phyloP scores from a whole-genome alignment of 108 stramenopile genomes.

The Cyclotella cryptica region DNA sequence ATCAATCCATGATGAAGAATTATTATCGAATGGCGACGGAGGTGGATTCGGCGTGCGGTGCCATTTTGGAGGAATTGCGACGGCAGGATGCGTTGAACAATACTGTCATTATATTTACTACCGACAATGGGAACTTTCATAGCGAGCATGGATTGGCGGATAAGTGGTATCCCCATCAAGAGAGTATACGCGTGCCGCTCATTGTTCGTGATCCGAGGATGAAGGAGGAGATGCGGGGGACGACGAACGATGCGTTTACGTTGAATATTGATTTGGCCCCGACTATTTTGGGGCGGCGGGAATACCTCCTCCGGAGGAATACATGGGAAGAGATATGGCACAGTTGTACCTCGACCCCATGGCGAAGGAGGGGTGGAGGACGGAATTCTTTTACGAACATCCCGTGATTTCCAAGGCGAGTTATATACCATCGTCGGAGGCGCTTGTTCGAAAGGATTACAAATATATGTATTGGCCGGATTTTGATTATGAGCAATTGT shows the following conservation, averaged over 20 bases:
- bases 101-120: slow-evolving; percentile 85
- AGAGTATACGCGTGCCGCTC: slow-evolving; percentile 80
- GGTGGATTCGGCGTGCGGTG: slow-evolving; percentile 52
- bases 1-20: slow-evolving; percentile 77
- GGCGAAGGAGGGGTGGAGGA: slow-evolving; percentile 47
- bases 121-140: slow-evolving; percentile 88
- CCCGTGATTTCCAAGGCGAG: slow-evolving; percentile 24
- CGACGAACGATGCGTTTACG: slow-evolving; percentile 71
- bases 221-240: slow-evolving; percentile 59
- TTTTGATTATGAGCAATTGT: slow-evolving; percentile 74
- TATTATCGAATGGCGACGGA: slow-evolving; percentile 74
- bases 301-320: slow-evolving; percentile 55
- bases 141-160: slow-evolving; percentile 58
- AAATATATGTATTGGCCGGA: slow-evolving; percentile 86
- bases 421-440: slow-evolving; percentile 47
- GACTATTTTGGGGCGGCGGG: slow-evolving; percentile 78
- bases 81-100: slow-evolving; percentile 61
- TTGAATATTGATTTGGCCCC: slow-evolving; percentile 83
- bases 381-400: slow-evolving; percentile 69
- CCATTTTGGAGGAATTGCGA: slow-evolving; percentile 64
- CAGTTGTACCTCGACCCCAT: slow-evolving; percentile 59
- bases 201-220: slow-evolving; percentile 86
- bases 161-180: slow-evolving; percentile 77
- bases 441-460: slow-evolving; percentile 54
- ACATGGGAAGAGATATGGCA: slow-evolving; percentile 83